Evolutionary conservation across 345 rosid species (phyloP), one percentile per base, ranked within the genome.

Genomic region (Salix viminalis): DNA sequence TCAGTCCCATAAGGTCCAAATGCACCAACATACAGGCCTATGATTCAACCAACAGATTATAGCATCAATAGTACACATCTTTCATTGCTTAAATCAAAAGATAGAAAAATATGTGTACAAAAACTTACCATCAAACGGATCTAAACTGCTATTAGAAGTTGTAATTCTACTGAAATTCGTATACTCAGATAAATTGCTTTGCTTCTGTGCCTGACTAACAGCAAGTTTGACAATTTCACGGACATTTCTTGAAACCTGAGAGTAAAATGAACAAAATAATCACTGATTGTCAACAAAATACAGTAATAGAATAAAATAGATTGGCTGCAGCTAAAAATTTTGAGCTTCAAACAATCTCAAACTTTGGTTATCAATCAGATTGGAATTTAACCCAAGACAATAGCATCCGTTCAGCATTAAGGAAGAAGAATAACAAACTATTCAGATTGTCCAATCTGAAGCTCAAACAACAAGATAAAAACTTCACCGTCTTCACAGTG

Each of bases 1-100:
- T 95, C 99, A 41, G 91, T 87, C 70, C 99, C 97, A 80, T 90
- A 91, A 67, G 99, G 99, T 54, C 99, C 97, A 76, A 95, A 95
- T 16, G 97, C 92, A 82, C 99, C 99, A 48, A 95, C 93, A 80
- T 90, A 95, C 30, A 93, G 86, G 77, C 99, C 99, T 95, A 79
- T 79, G 80, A 30, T 76, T 82, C 70, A 81, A 82, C 65, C 42
- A 76, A 61, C 42, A 60, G 44, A 37, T 41, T 44, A 73, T 30
- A 32, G 15, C 69, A 61, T 44, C 68, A 71, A n/a, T 39, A 34
- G 32, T 21, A 48, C 36, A 30, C 3, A 46, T 48, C 23, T 64
- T 41, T 14, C 21, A 28, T 65, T 44, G 60, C 56, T 28, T 72
- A 72, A 15, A 46, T 65, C 39, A 66, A 77, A 34, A 77, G 76